These are phyloP conservation scores for Malus fusca DNA, from an alignment of 306 rosid genomes.

Conservation along the genomic window DNA sequence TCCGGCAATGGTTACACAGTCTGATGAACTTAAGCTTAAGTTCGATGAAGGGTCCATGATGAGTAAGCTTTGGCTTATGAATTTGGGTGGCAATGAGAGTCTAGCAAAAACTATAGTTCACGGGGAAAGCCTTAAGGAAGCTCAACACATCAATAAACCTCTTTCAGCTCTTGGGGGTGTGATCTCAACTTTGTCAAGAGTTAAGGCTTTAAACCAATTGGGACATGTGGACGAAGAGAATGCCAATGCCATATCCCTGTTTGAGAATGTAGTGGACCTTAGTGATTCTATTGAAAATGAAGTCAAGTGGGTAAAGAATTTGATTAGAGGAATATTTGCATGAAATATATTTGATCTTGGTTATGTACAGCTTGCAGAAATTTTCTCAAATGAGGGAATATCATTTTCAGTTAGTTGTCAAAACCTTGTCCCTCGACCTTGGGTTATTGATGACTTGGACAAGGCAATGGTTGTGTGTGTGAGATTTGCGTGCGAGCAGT, in stretches of 20 bases:
- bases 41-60: neutral
- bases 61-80: constrained; percentile 15
- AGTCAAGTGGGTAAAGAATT: constrained; percentile 64
- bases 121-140: constrained; percentile 18
- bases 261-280: constrained; percentile 56
- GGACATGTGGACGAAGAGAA: constrained; percentile 72
- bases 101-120: constrained; percentile 1
- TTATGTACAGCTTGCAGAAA: constrained; percentile 43
- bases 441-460: too few species aligned
- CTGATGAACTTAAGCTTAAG: constrained; percentile 15
- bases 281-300: constrained; percentile 87
- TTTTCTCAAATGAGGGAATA: too few species aligned
- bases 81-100: constrained; percentile 19
- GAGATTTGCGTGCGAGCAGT: too few species aligned
- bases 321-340: constrained; percentile 78
- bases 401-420: too few species aligned
- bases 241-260: constrained; percentile 72
- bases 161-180: constrained; percentile 19
- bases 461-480: too few species aligned
- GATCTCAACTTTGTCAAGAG: constrained; percentile 1
- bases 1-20: neutral
- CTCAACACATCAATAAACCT: constrained; percentile 18
- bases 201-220: too few species aligned
- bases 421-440: too few species aligned
- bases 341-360: constrained; percentile 98